phyloP scores from a whole-genome alignment of 495 filamentous ascomycete species.

The Podospora sp. region DNA sequence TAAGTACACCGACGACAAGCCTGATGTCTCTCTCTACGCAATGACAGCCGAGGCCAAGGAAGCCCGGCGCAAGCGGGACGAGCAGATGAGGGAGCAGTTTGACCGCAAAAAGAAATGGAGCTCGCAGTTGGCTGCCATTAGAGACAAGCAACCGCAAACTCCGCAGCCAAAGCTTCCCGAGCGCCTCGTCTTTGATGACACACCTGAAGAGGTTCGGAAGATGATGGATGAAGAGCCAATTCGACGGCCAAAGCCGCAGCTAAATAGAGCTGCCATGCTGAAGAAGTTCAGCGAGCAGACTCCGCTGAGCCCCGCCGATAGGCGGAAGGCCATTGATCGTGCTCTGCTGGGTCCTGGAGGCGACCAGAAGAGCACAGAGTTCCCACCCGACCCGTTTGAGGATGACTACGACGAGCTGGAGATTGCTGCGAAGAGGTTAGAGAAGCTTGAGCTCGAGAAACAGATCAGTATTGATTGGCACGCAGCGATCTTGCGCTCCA shows the following conservation, averaged over 20 bases:
- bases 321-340: not conserved
- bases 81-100: not conserved
- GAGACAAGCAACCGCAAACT: not conserved
- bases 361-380: not conserved
- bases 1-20: not conserved
- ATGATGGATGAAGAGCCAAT: slow-evolving; percentile 12
- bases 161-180: slow-evolving; percentile 7
- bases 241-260: not conserved
- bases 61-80: not conserved
- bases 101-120: slow-evolving; percentile 9
- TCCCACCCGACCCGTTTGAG: not conserved
- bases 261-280: not conserved
- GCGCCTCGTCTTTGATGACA: slow-evolving; percentile 3
- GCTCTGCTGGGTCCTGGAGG: not conserved
- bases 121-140: not conserved
- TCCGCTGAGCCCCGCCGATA: not conserved
- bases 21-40: not conserved
- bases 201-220: slow-evolving; percentile 1
- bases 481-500: slow-evolving; percentile 3
- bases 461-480: slow-evolving; percentile 27
- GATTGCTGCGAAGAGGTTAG: slow-evolving; percentile 21
- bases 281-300: too few species aligned
- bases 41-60: not conserved
- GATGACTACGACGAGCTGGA: not conserved
- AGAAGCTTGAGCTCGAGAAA: slow-evolving; percentile 26